Conservation (phyloP, 2,329 filamentous ascomycete genomes). For the Colletotrichum tropicale region DNA sequence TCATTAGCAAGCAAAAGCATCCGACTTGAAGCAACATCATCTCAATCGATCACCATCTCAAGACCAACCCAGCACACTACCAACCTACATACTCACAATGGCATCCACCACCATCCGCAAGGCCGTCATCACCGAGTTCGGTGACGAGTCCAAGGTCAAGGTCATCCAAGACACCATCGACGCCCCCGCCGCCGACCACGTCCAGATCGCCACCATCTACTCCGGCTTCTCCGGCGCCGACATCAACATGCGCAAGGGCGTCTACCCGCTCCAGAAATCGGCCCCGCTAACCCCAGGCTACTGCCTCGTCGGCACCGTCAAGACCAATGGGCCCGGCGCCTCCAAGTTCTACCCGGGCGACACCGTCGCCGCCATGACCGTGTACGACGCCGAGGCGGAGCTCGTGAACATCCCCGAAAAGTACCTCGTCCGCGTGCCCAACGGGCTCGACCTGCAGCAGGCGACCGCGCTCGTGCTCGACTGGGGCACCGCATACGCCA, state of each 20-base stretch:
- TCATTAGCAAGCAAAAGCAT: not conserved
- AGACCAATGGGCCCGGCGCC: constrained; percentile 37
- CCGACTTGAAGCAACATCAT: not conserved
- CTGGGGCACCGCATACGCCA: constrained; percentile 47
- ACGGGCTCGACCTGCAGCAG: constrained; percentile 42
- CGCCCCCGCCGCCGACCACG: constrained; percentile 44
- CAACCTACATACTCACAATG: not conserved
- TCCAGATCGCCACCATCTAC: constrained; percentile 52
- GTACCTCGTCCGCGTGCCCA: constrained; percentile 46
- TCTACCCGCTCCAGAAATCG: constrained; percentile 48
- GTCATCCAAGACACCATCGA: constrained; percentile 37
- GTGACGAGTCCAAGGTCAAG: constrained; percentile 40
- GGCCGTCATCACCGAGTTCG: constrained; percentile 46
- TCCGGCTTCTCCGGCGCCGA: constrained; percentile 52
- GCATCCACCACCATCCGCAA: constrained; percentile 41
- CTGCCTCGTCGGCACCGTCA: constrained; percentile 48
- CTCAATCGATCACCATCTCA: not conserved
- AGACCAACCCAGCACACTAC: rapidly evolving
- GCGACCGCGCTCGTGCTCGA: constrained; percentile 46
- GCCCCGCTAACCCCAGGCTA: constrained; percentile 55
- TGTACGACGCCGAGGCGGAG: constrained; percentile 48
- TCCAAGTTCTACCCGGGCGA: constrained; percentile 35
- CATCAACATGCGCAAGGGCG: constrained; percentile 52
- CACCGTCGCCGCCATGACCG: constrained; percentile 38
- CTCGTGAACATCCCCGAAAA: constrained; percentile 51